phyloP scores from a whole-genome alignment of 2,329 filamentous ascomycete genomes.

The Paraphaeosphaeria sporulosa region DNA sequence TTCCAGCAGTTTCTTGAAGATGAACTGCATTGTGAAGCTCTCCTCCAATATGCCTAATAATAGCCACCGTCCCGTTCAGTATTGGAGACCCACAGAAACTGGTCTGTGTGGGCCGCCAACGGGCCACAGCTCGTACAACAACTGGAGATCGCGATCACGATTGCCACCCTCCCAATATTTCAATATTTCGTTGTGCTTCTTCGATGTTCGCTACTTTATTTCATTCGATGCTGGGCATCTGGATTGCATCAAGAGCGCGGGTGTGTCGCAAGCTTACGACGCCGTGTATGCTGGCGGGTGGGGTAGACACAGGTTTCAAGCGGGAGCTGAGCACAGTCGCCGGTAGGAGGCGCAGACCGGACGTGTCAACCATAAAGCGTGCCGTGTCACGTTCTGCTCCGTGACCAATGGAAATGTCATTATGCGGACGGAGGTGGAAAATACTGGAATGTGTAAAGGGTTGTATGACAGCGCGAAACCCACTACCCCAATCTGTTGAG shows the following conservation, averaged over 20 bases:
- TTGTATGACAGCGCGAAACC: conserved; percentile 1
- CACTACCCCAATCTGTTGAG: not conserved
- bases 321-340: conserved; percentile 4
- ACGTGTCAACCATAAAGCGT: not conserved
- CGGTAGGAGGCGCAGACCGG: conserved; percentile 1
- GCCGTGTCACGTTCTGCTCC: not conserved
- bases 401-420: not conserved
- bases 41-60: conserved; percentile 4
- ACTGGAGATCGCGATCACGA: conserved; percentile 5
- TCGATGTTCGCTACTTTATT: not conserved
- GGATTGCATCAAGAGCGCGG: not conserved
- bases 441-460: not conserved
- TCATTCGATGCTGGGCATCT: not conserved
- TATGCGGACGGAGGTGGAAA: not conserved
- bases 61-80: not conserved
- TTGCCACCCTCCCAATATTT: conserved; percentile 9
- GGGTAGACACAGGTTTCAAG: not conserved
- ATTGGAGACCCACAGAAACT: conserved; percentile 4
- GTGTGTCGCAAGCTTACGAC: conserved; percentile 7
- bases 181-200: conserved; percentile 10
- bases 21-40: conserved; percentile 1
- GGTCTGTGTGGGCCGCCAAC: conserved; percentile 3
- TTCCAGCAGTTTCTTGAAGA: not conserved
- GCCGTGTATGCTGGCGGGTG: conserved; percentile 1
- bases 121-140: not conserved